Percentiles rank a stretch among this genome's conserved stretches.
These are phyloP conservation scores for Rauvolfia tetraphylla DNA, from an alignment of 257 asterid species.

Conservation along the genomic window DNA sequence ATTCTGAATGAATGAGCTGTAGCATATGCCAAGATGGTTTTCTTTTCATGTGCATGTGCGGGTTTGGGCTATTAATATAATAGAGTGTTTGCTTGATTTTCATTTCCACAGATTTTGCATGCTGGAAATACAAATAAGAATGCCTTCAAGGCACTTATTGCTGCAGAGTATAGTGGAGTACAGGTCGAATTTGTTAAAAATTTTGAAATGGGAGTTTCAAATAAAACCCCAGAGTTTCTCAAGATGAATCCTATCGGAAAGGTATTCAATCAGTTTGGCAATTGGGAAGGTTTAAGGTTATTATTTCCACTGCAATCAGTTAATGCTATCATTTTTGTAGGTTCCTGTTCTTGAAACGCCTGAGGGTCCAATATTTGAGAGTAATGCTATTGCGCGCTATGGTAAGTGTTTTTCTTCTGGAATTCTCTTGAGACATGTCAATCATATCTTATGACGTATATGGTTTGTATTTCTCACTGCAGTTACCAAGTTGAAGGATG, in stretches of 20 bases:
- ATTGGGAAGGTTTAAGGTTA: neutral
- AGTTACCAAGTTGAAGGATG: conserved; percentile 56
- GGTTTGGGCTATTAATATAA: neutral
- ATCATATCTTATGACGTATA: conserved; percentile 5
- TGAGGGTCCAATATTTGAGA: conserved; percentile 78
- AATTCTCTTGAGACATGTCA: neutral
- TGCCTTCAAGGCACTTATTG: conserved; percentile 54
- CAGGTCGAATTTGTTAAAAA: conserved; percentile 51
- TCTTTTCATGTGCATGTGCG: neutral
- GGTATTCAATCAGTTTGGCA: conserved; percentile 24
- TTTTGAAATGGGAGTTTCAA: conserved; percentile 70
- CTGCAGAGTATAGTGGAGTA: conserved; percentile 56
- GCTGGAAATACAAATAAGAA: conserved; percentile 49
- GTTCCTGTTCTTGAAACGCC: conserved; percentile 93
- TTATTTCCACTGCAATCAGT: neutral
- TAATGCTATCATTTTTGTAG: conserved; percentile 31
- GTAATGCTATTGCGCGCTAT: conserved; percentile 95
- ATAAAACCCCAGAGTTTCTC: conserved; percentile 74
- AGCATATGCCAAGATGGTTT: neutral
- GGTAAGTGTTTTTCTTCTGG: conserved; percentile 33
- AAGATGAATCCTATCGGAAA: conserved; percentile 93
- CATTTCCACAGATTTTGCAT: conserved; percentile 53
- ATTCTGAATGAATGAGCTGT: neutral
- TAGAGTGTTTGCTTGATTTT: neutral
- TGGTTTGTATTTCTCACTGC: conserved; percentile 15